Conservation (phyloP, 768 basidiomycete species). For the Leccinum truebloodii region DNA sequence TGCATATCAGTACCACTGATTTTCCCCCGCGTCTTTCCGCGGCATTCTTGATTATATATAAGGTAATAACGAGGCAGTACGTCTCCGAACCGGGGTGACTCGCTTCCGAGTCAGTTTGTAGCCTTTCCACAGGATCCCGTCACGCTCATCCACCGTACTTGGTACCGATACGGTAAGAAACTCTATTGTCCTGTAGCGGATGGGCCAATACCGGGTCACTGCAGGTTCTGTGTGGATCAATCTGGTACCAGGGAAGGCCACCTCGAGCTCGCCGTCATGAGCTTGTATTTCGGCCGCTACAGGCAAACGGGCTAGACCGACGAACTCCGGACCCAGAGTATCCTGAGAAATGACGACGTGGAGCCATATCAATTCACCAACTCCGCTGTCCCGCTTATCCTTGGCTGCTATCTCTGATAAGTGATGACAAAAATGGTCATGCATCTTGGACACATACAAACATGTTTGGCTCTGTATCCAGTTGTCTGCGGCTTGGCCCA, state of each 20-base stretch:
- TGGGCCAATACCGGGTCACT: neutral
- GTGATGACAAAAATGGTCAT: neutral
- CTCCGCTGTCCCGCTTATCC: neutral
- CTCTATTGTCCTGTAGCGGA: neutral
- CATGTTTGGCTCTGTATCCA: neutral
- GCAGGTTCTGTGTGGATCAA: neutral
- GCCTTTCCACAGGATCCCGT: constrained; percentile 12
- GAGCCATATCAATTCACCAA: neutral
- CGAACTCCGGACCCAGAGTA: neutral
- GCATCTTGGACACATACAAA: neutral
- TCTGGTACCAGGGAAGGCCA: no score
- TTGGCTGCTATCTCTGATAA: neutral
- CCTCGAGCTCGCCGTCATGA: neutral
- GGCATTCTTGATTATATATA: constrained; percentile 5
- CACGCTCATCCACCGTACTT: neutral
- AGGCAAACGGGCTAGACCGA: neutral
- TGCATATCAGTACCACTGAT: neutral
- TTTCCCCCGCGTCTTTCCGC: constrained; percentile 11
- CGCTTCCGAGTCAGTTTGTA: constrained; percentile 14
- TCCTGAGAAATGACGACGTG: neutral
- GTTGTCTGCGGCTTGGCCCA: neutral
- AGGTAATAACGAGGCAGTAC: constrained; percentile 21
- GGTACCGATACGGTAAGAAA: no score
- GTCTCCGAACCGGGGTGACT: constrained; percentile 11
- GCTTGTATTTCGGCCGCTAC: neutral